Conservation (phyloP, 2,329 filamentous ascomycete genomes). For the Monilinia laxa region DNA sequence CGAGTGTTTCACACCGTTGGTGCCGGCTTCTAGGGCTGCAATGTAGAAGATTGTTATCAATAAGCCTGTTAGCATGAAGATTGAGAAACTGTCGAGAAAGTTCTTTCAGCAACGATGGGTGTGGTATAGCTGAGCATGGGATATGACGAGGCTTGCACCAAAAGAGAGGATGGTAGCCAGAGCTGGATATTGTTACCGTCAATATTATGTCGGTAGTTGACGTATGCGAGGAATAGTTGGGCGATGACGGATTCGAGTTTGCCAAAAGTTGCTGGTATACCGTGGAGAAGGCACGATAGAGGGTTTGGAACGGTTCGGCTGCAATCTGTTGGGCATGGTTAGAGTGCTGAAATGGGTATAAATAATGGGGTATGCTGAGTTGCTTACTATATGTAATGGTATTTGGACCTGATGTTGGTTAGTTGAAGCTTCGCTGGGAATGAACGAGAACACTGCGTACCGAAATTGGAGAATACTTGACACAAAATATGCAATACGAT, state of each 20-base stretch:
- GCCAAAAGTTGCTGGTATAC: constrained; percentile 59
- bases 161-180: too few species aligned
- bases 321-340: constrained; percentile 10
- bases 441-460: constrained; percentile 33
- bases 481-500: constrained; percentile 45
- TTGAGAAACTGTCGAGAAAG: too few species aligned
- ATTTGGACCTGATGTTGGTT: constrained; percentile 17
- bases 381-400: constrained; percentile 22
- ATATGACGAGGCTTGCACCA: too few species aligned
- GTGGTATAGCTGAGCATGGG: too few species aligned
- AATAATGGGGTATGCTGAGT: constrained; percentile 38
- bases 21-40: too few species aligned
- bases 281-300: constrained; percentile 61
- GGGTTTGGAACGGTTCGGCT: constrained; percentile 50
- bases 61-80: too few species aligned
- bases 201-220: too few species aligned
- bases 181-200: too few species aligned
- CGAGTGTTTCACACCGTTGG: too few species aligned
- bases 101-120: too few species aligned
- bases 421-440: background rate
- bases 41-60: too few species aligned
- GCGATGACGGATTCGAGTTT: constrained; percentile 54
- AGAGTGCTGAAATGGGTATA: constrained; percentile 34
- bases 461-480: constrained; percentile 49
- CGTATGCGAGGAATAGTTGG: too few species aligned